These are phyloP conservation scores for Erysimum cheiri DNA, from an alignment of 441 rosid species.

Conservation along the genomic window DNA sequence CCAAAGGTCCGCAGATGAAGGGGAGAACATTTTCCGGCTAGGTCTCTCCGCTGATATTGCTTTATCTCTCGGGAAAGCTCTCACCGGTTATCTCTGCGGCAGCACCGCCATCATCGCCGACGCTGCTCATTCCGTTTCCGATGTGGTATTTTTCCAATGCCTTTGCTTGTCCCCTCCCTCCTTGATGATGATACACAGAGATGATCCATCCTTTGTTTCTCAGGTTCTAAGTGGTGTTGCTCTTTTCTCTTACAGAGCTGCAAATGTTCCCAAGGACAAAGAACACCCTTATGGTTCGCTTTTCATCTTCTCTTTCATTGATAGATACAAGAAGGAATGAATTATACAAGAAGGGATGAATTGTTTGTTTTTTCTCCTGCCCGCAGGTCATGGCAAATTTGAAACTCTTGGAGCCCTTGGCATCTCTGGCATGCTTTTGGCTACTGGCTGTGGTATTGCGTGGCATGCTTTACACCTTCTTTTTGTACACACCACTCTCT, in stretches of 20 bases:
- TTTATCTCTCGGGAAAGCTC: conserved; percentile 41
- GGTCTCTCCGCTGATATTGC: conserved; percentile 62
- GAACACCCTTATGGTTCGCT: conserved; percentile 90
- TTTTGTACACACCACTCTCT: conserved; percentile 48
- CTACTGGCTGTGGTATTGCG: conserved; percentile 86
- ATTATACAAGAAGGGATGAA: no score
- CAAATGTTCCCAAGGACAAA: conserved; percentile 84
- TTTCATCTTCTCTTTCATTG: conserved; percentile 29
- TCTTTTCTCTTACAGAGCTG: conserved; percentile 84
- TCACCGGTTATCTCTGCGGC: conserved; percentile 49
- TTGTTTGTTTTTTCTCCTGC: no score
- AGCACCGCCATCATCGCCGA: conserved; percentile 50
- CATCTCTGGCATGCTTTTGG: conserved; percentile 92
- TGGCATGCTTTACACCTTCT: conserved; percentile 87
- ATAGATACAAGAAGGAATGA: no score
- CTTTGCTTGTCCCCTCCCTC: background rate
- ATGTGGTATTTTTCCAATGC: conserved; percentile 35
- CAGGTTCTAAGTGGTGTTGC: conserved; percentile 94
- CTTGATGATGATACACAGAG: no score
- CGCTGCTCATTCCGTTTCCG: conserved; percentile 51
- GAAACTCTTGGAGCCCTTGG: conserved; percentile 95
- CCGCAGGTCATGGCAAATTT: conserved; percentile 90
- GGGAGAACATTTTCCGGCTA: conserved; percentile 75
- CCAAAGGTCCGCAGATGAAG: conserved; percentile 48
- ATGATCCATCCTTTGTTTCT: conserved; percentile 20